Evolutionary conservation across 345 rosid species (phyloP), one percentile per base, ranked within the genome.

Genomic region (Lepidium didymum): DNA sequence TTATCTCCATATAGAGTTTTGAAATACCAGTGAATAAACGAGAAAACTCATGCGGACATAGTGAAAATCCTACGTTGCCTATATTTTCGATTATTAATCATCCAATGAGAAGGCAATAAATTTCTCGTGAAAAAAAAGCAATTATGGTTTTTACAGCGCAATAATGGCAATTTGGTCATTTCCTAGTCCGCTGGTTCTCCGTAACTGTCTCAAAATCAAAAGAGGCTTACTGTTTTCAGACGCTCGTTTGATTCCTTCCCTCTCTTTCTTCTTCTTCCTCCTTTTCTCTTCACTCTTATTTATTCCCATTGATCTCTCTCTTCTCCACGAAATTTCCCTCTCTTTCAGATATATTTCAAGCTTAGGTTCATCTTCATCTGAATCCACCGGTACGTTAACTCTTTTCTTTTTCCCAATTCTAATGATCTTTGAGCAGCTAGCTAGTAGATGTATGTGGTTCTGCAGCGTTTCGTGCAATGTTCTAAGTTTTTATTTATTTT

Each of bases 161-260:
- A 10, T 8, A 43, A 54, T 29, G 69, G 51, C 3, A 67, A 19
- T 31, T 14, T 16, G 2, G 78, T 68, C 12, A 75, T 56, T 75
- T 29, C 0, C 0, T 0, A 29, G 44, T 75, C 54, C 18, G 4
- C 10, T 51, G 78, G 75, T 56, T 63, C 66, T 49, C 75, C 79
- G 64, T 63, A 69, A 75, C 70, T 63, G n/a, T 75, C 79, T 69
- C 70, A 37, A 59, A 60, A 60, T 10, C n/a, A 11, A 29, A 47
- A 14, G 27, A 44, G 15, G 6, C 55, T 54, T 36, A 44, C 36
- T 53, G 44, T 21, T 62, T 63, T 62, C 13, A 14, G 64, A 75
- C 55, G 65, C 66, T 68, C 78, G 54, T 53, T 75, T 38, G n/a
- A 37, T 10, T 62, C 29, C 27, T 74, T 53, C 49, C 47, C 62